Evolutionary conservation across 2,329 filamentous ascomycete genomes (phyloP), one percentile per base, ranked within the genome.

Genomic region (Penicillium fuscoglaucum): DNA sequence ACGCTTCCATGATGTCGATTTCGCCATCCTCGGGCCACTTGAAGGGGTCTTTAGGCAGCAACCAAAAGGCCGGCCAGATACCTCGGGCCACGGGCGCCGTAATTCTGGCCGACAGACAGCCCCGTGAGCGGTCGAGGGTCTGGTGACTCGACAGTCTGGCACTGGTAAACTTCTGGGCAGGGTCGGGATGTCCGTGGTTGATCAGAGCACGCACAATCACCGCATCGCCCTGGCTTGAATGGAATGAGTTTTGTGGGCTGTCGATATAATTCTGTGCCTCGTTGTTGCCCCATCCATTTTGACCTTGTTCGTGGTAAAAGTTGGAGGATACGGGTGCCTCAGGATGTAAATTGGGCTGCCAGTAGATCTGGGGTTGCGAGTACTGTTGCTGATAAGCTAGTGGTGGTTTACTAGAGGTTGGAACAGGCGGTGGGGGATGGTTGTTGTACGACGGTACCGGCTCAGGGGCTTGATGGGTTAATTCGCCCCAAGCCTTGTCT

Each of bases 1-100:
- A 67, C n/a, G 58, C 61, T 57, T 67, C 65, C 64, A 66, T 66
- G 7, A 67, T 67, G 37, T 67, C 65, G 21, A 67, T 33, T 58
- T 67, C 65, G 6, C 65, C 65, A 57, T 67, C 65, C 44, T 66
- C 62, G 37, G 65, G 65, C 65, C 65, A 67, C 58, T 65, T 63
- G 57, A 67, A 67, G 50, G 65, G 65, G 52, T 67, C 64, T 65
- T 67, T 65, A 61, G 65, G 65, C 61, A 67, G 64, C 62, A 67
- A 59, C 65, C 65, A 67, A 62, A 67, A 67, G 39, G 65, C 65
- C 40, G 65, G 65, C 65, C 65, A 67, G 58, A 67, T 66, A 55
- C 65, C 65, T 21, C 56, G 56, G 24, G 65, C 65, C 9, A 66
- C 61, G 2, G 65, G 65, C 19, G 65, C 64, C 3, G 51, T 66